Base-by-base conservation (phyloP, 2,329 filamentous ascomycete species). In the Aspergillus latus region DNA sequence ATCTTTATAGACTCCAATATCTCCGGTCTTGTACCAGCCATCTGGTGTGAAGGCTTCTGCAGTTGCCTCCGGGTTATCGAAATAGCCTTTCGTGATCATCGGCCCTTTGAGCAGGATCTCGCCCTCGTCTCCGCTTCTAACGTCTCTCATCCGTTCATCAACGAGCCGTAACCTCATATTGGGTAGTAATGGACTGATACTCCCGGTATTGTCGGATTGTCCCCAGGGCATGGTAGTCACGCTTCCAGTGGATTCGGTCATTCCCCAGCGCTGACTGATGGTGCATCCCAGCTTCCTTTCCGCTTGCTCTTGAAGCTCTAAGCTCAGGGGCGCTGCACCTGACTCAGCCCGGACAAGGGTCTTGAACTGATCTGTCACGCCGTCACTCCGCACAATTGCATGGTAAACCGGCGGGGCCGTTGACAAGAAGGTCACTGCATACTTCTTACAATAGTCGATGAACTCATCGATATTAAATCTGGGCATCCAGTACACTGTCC, bases 351-450 rank as follows among this genome's bases (percentile, higher is more conserved):
- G 66, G 30, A 78, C 69, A 26, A 86, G 67, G 0, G 69, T 68
- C 30, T 76, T 75, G 57, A 87, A 82, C 43, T 86, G 83, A 52
- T 84, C 79, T 8, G 72, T 82, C 2, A 85, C 83, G 0, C 75
- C 67, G 0, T 82, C 77, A 32, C 74, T 76, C 67, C 86, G 86
- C 5, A 82, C 80, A 56, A 88, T 82, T 13, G 80, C 75, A 11
- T 86, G 76, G 62, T 77, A 85, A 53, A 88, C 83, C 1, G 84
- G 83, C 7, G 85, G 85, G 1, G 87, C 84, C 4, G 78, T 82
- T 66, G 84, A 83, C 66, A 86, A 80, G 49, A 68, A 72, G 0
- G 82, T 85, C 59, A 85, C 77, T 9, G 70, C 68, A 63, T 82
- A 80, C 48, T 75, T 74, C 42, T 76, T 75, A 62, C 75, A 77